phyloP scores from a whole-genome alignment of 495 filamentous ascomycete genomes.

The Bombardia bombarda region DNA sequence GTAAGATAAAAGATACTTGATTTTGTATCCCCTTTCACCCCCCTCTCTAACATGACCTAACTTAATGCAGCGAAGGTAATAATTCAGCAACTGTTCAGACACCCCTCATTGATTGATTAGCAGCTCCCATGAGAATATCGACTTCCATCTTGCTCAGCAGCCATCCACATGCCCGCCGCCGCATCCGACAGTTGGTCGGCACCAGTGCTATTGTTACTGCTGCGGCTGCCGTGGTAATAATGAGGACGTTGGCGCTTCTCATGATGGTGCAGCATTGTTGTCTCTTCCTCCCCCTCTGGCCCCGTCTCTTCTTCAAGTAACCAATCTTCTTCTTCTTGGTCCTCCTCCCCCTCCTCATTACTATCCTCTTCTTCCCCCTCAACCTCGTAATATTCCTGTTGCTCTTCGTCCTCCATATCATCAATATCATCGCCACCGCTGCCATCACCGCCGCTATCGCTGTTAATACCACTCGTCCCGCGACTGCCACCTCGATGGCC shows the following conservation, averaged over 20 bases:
- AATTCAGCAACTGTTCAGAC: no score
- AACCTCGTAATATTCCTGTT: background rate
- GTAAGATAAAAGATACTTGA: no score
- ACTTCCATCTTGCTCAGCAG: constrained; percentile 12
- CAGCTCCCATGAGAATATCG: no score
- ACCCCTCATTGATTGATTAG: no score
- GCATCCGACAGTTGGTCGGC: constrained; percentile 2
- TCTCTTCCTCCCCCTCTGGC: background rate
- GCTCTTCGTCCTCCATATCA: background rate
- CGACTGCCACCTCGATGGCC: background rate
- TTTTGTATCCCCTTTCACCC: no score
- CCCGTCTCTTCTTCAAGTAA: no score
- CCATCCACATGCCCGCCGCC: constrained; percentile 12
- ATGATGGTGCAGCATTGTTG: background rate
- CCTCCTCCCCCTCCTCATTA: background rate
- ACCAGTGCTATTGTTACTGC: background rate
- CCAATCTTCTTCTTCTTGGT: background rate
- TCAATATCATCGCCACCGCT: background rate
- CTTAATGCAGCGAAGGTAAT: no score
- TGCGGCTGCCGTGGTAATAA: constrained; percentile 1
- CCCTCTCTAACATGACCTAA: no score
- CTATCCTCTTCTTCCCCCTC: background rate
- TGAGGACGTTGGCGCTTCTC: background rate
- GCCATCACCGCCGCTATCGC: background rate
- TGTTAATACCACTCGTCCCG: background rate